Base-by-base conservation (phyloP, 805 yeast species). In the Alloascoidea africana region DNA sequence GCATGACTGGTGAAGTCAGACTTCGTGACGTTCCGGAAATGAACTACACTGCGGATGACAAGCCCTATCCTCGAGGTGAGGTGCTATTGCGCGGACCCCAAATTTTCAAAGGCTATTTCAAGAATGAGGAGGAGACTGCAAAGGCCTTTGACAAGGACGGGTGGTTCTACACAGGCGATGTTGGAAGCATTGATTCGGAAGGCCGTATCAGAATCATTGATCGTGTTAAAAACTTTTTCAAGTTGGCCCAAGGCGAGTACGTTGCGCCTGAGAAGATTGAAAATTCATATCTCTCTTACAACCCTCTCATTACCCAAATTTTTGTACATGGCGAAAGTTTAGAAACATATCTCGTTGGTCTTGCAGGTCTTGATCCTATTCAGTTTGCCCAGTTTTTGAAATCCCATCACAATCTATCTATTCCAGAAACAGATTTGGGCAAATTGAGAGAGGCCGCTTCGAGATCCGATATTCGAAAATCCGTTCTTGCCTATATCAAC, bases 171-270 rank as follows among this genome's bases (percentile, higher is more conserved):
- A 74, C 82, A 2, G 83, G 84, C 37, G 87, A 78, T 52, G 66
- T 78, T 46, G 83, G 72, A 1, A 55, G 52, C 40, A 53, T 78
- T 37, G 70, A 68, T 40, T 40, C 43, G 1, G 55, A 59, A 4
- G 83, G 86, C 8, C 63, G 77, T 35, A 52, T 81, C 16, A 60
- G 55, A 36, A 73, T 80, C 41, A 66, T 80, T 46, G 91, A 81
- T 50, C 64, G 91, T 43, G 85, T 80, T 32, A 80, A 80, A 61
- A 81, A 80, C 57, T 79, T 80, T 58, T 80, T 79, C 64, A 80
- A 80, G 45, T 52, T 72, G 38, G 61, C 76, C 2, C 78, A 72
- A 50, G 78, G 78, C 36, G 77, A 72, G 55, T 80, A 79, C 53
- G 69, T 80, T 39, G 79, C 85, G 1, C 82, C 85, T 14, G 91